phyloP scores from a whole-genome alignment of 805 yeast genomes.

The Saturnispora ahearnii region DNA sequence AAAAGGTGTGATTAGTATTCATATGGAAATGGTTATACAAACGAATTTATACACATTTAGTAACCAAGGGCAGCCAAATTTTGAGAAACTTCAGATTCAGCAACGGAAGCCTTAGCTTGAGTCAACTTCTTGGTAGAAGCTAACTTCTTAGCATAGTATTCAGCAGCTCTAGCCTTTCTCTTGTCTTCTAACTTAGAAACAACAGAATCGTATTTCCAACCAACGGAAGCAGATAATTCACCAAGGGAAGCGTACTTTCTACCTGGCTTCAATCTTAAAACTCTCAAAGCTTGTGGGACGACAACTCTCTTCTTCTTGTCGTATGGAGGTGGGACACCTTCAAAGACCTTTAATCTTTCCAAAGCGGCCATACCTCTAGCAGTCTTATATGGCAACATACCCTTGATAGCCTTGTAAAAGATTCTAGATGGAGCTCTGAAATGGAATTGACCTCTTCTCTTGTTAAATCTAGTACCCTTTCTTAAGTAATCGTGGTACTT shows the following conservation, averaged over 20 bases:
- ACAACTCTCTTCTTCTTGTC: conserved; percentile 99
- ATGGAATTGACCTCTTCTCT: conserved; percentile 99
- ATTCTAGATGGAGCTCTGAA: conserved; percentile 99
- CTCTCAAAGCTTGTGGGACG: conserved; percentile 99
- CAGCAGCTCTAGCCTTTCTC: conserved; percentile 98
- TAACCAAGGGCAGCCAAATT: conserved; percentile 96
- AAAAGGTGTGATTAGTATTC: conserved; percentile 1
- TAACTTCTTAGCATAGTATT: conserved; percentile 97
- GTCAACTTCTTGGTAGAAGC: conserved; percentile 89
- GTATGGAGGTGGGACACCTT: conserved; percentile 99
- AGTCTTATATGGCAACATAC: conserved; percentile 99
- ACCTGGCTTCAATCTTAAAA: conserved; percentile 98
- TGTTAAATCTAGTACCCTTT: conserved; percentile 98
- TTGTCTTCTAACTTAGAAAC: conserved; percentile 97
- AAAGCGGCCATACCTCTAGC: conserved; percentile 99
- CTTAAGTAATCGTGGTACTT: conserved; percentile 99
- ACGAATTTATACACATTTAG: conserved; percentile 39
- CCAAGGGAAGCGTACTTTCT: conserved; percentile 99
- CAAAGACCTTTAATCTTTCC: conserved; percentile 98
- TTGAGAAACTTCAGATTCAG: conserved; percentile 84
- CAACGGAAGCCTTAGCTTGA: conserved; percentile 80
- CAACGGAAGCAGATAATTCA: conserved; percentile 91
- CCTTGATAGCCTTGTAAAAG: conserved; percentile 98
- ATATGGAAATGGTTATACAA: conserved; percentile 1
- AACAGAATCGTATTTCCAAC: conserved; percentile 99